Evolutionary conservation across 129 eudicot species (phyloP), one percentile per base, ranked within the genome.

Genomic region (Lactuca saligna): DNA sequence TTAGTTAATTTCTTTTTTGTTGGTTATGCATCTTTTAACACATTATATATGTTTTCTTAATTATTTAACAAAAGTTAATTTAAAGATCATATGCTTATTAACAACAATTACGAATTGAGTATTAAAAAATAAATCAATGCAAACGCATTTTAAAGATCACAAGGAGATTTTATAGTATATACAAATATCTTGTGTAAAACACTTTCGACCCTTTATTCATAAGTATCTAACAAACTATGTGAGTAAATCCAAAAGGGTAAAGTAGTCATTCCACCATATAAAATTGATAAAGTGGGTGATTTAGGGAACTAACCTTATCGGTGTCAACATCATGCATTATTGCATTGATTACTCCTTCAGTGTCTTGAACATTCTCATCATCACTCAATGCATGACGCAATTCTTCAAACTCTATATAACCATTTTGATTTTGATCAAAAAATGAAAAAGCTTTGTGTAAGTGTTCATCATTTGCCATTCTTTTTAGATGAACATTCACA

Each of bases 251-350:
- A 54, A 17, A 54, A 8, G 59, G 7, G 31, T 6, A 54, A 54
- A 29, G n/a, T 60, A 60, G 42, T 60, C 44, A n/a, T 38, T 11
- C 2, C 58, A 7, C 10, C 15, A 10, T 46, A 46, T 39, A 65
- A 42, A 65, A 6, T 25, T 48, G 17, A 46, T 11, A 65, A 46
- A 31, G 33, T 44, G 32, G 50, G 12, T 7, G 3, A 7, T 10
- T 25, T 11, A 3, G 7, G 50, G 17, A 42, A 78, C 89, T 79
- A 53, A 89, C 96, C 90, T 86, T 89, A 73, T 89, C 86, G 6
- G 96, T 84, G 69, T 89, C 96, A 53, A 89, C 96, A 55, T 89
- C 93, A 60, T 65, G 88, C 93, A 89, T 86, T 31, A 89, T 84
- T 34, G 86, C 90, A 35, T 54, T 76, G 49, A 86, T 84, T 12